These are phyloP conservation scores for Penicillium cinerascens DNA, from an alignment of 495 filamentous ascomycete species.

Conservation along the genomic window DNA sequence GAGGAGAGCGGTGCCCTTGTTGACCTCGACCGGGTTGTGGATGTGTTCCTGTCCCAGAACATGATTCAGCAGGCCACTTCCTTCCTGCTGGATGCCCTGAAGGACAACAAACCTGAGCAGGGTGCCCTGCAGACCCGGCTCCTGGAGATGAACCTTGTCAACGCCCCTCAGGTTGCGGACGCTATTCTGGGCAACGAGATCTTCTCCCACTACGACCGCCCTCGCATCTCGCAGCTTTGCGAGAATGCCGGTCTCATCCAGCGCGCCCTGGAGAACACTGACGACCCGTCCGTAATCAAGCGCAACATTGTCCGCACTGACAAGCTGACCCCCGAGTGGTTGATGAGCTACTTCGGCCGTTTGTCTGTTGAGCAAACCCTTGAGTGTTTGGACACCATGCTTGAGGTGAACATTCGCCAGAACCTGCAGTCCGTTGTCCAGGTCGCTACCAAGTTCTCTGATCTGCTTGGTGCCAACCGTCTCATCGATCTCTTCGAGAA, in stretches of 20 bases:
- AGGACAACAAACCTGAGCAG: constrained; percentile 92
- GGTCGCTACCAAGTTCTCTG: constrained; percentile 95
- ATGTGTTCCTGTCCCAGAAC: constrained; percentile 95
- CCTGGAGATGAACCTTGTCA: constrained; percentile 95
- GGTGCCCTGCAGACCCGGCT: constrained; percentile 89
- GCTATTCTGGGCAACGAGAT: constrained; percentile 97
- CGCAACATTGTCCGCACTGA: constrained; percentile 78
- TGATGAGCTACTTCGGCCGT: constrained; percentile 87
- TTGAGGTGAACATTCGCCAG: constrained; percentile 91
- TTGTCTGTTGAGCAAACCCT: constrained; percentile 92
- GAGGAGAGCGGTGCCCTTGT: constrained; percentile 80
- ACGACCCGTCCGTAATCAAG: constrained; percentile 87
- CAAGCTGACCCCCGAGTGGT: constrained; percentile 82
- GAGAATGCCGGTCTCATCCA: constrained; percentile 85
- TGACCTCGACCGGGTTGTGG: constrained; percentile 91
- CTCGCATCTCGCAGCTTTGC: constrained; percentile 81
- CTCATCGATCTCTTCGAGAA: constrained; percentile 95
- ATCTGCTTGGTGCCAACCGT: constrained; percentile 83
- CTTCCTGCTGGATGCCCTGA: constrained; percentile 90
- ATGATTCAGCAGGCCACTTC: constrained; percentile 97
- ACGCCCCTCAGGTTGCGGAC: constrained; percentile 95
- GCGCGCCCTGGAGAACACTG: constrained; percentile 90
- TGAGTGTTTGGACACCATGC: constrained; percentile 94
- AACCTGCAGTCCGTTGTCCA: constrained; percentile 93
- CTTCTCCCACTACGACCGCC: constrained; percentile 92